Evolutionary conservation across 345 rosid genomes (phyloP).

Genomic region (Cochlearia excelsa): DNA sequence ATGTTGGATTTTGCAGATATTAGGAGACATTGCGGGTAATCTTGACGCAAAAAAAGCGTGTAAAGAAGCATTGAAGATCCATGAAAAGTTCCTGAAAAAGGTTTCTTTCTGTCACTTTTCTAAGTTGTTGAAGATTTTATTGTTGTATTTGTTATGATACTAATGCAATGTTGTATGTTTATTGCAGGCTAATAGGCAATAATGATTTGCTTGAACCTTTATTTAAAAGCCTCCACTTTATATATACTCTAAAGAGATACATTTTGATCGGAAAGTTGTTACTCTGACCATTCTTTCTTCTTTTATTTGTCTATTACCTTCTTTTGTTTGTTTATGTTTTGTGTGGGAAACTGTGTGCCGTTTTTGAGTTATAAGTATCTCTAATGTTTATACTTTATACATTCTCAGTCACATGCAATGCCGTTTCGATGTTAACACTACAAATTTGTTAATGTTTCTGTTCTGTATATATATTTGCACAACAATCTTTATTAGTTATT

Average conservation of each 20-base stretch:
- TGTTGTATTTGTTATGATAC: background rate
- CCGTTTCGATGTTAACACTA: too few relatives aligned
- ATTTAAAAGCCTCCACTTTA: constrained; percentile 3
- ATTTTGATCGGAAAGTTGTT: constrained; percentile 7
- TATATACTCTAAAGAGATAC: background rate
- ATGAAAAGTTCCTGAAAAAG: constrained; percentile 72
- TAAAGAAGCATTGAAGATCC: constrained; percentile 73
- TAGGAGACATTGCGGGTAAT: constrained; percentile 67
- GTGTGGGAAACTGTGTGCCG: too few relatives aligned
- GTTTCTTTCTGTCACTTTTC: constrained; percentile 31
- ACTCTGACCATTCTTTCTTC: too few relatives aligned
- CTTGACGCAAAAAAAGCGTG: constrained; percentile 86
- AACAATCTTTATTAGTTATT: too few relatives aligned
- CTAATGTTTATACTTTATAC: too few relatives aligned
- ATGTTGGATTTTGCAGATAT: constrained; percentile 45
- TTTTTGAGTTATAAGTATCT: too few relatives aligned
- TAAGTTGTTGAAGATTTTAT: background rate
- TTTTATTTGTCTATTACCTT: too few relatives aligned
- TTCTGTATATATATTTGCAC: too few relatives aligned
- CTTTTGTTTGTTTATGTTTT: too few relatives aligned
- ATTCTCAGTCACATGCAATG: too few relatives aligned
- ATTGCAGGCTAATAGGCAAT: constrained; percentile 32
- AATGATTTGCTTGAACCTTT: constrained; percentile 13
- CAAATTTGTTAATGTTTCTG: too few relatives aligned
- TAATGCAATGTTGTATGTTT: constrained; percentile 5